Conservation (phyloP, 2,329 filamentous ascomycete genomes). For the Lachnellula suecica region DNA sequence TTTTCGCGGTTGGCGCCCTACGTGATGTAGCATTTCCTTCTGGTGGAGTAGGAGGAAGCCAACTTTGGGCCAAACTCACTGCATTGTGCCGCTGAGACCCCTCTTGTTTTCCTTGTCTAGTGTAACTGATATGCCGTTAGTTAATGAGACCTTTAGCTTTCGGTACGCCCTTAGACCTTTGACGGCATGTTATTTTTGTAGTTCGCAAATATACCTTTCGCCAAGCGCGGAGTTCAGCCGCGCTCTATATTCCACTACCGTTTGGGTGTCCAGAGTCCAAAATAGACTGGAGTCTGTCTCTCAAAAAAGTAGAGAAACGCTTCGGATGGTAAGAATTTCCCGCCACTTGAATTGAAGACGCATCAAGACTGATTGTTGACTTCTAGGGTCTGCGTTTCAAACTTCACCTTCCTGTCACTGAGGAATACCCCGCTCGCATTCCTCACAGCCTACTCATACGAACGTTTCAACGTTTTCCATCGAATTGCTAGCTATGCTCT, state of each 20-base stretch:
- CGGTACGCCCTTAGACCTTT: too few species aligned
- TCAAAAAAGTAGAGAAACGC: constrained; percentile 13
- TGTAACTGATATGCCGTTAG: too few species aligned
- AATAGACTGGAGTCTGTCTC: constrained; percentile 19
- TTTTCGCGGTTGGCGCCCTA: background rate
- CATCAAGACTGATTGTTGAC: background rate
- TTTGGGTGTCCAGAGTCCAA: constrained; percentile 33
- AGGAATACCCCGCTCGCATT: constrained; percentile 58
- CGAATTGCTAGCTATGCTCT: constrained; percentile 50
- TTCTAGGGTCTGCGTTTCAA: constrained; percentile 45
- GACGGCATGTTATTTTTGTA: too few species aligned
- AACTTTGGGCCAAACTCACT: too few species aligned
- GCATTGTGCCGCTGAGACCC: too few species aligned
- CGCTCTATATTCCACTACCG: constrained; percentile 39
- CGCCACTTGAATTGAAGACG: constrained; percentile 11
- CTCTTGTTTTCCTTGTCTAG: too few species aligned
- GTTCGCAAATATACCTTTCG: too few species aligned
- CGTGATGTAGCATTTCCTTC: constrained; percentile 8
- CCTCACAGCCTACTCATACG: constrained; percentile 54
- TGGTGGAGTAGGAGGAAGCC: too few species aligned
- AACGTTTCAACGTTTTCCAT: constrained; percentile 57
- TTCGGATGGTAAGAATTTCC: constrained; percentile 23
- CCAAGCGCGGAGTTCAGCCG: too few species aligned
- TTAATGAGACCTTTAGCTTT: too few species aligned
- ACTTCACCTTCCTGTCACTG: constrained; percentile 54